Percentiles rank a stretch among this genome's conserved stretches.
Conservation (phyloP, 805 yeast species). For the Spathaspora arborariae region DNA sequence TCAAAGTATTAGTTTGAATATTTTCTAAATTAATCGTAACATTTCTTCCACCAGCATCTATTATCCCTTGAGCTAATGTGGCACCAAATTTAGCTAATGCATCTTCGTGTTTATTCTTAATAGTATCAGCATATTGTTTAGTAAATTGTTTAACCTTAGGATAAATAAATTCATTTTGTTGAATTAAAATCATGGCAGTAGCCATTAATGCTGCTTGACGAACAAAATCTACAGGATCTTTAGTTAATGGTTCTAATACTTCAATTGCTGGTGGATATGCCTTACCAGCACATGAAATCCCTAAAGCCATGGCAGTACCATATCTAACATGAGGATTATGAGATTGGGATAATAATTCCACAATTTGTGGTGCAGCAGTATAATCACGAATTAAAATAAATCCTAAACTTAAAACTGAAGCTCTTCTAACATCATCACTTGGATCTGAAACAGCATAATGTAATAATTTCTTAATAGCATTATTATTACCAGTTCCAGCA, state of each 20-base stretch:
- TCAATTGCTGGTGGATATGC: slow-evolving; percentile 85
- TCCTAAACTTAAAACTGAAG: slow-evolving; percentile 88
- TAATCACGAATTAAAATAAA: slow-evolving; percentile 87
- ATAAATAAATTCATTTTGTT: slow-evolving; percentile 75
- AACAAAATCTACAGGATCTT: slow-evolving; percentile 94
- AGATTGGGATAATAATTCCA: slow-evolving; percentile 85
- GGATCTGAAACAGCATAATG: slow-evolving; percentile 97
- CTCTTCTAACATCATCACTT: slow-evolving; percentile 93
- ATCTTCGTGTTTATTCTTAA: slow-evolving; percentile 88
- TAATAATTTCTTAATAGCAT: slow-evolving; percentile 78
- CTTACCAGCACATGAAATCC: slow-evolving; percentile 95
- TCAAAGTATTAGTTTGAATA: slow-evolving; percentile 82
- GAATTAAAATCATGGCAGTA: slow-evolving; percentile 82
- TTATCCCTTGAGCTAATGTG: slow-evolving; percentile 92
- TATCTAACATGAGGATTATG: slow-evolving; percentile 98
- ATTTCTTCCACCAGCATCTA: slow-evolving; percentile 98
- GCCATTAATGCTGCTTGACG: slow-evolving; percentile 97
- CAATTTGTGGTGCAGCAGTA: slow-evolving; percentile 91
- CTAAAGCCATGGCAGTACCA: slow-evolving; percentile 96
- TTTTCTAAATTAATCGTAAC: slow-evolving; percentile 92
- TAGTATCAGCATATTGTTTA: slow-evolving; percentile 69
- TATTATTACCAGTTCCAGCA: slow-evolving; percentile 91
- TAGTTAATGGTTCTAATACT: slow-evolving; percentile 85
- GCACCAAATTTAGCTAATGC: slow-evolving; percentile 98
- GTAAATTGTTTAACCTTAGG: slow-evolving; percentile 79